Base-by-base conservation (phyloP, 106 monocot species). In the Dendrobium huoshanense region DNA sequence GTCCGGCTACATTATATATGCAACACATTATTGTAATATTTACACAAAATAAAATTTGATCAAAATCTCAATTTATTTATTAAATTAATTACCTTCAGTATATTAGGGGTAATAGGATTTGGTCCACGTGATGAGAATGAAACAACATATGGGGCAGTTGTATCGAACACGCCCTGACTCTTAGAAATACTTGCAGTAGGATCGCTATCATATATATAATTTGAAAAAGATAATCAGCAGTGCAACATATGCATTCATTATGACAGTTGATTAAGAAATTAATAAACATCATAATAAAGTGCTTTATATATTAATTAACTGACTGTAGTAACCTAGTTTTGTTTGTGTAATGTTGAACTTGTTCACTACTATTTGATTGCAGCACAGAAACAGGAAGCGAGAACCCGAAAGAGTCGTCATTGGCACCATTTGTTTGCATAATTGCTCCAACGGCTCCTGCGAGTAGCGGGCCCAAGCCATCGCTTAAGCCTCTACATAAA, bases 91-190 rank as follows among this genome's bases (percentile, higher is more conserved):
- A 86, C 86, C 48, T 86, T 86, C 27, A 86, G 82, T 75, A 86
- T 61, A 42, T 86, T 70, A 3, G 10, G 10, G 2, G 82, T 86
- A n/a, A 77, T 44, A 4, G 79, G 86, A 49, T 82, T 82, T 55
- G 86, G 86, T 15, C 86, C 86, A 65, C 86, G 75, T 1, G 86
- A 86, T 6, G 86, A 86, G 77, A 83, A 86, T 0, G 76, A 80
- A 2, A 15, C 51, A 2, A 51, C 51, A 51, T 51, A 51, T 51
- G 51, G 51, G 2, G 51, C 51, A 16, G 44, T 56, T 1, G 70
- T 45, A 54, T 86, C 86, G 41, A 47, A 54, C 55, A 83, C 29
- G 13, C 8, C 49, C n/a, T 80, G 24, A 77, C 77, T 82, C 80
- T 83, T 86, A 43, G 55, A 18, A 27, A 86, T 80, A 15, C 19